Evolutionary conservation across 176 grass and related monocot species (phyloP).

Genomic region (Aegilops longissima): DNA sequence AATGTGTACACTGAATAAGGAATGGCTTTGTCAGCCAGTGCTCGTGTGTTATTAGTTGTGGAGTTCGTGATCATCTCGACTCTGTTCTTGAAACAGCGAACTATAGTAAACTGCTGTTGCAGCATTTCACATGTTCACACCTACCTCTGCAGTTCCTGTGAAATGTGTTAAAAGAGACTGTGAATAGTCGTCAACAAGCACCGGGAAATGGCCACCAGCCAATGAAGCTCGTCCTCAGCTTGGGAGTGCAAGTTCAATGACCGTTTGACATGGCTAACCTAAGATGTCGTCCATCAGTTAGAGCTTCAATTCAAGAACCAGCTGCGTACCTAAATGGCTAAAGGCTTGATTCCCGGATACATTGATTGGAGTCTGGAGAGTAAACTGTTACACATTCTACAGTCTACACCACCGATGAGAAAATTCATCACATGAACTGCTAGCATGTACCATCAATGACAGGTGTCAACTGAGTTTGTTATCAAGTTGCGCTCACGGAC

Average conservation of each 20-base stretch:
- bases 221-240: neutral
- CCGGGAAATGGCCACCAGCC: too few relatives aligned
- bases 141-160: too few relatives aligned
- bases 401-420: neutral
- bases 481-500: neutral
- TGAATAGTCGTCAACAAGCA: too few relatives aligned
- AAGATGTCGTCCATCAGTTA: neutral
- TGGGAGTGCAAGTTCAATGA: neutral
- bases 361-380: neutral
- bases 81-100: too few relatives aligned
- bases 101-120: too few relatives aligned
- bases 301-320: conserved; percentile 20
- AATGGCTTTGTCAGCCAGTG: too few relatives aligned
- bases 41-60: too few relatives aligned
- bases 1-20: too few relatives aligned
- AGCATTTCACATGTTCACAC: too few relatives aligned
- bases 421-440: neutral
- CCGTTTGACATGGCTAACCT: neutral
- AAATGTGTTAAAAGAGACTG: too few relatives aligned
- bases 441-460: conserved; percentile 24
- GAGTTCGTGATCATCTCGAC: neutral
- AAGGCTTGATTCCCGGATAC: neutral
- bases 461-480: neutral
- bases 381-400: conserved; percentile 4
- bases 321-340: neutral